Conservation (phyloP, 192 early-diverging fungal genomes). For the Dissophora globulifera region DNA sequence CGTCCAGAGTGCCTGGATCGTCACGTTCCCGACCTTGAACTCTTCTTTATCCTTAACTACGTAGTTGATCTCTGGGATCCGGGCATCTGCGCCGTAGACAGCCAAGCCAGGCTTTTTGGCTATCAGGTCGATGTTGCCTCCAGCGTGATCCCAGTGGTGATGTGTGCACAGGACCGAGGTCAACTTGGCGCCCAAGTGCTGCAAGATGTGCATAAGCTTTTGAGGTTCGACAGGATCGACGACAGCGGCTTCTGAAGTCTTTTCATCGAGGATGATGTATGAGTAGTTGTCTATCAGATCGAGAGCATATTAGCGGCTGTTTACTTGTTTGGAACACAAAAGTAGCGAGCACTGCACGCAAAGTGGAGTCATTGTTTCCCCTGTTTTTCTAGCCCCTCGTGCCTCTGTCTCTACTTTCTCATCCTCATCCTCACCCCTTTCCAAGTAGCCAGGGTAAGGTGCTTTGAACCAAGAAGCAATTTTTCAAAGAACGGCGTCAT, state of each 20-base stretch:
- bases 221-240: constrained; percentile 88
- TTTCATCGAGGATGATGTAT: constrained; percentile 84
- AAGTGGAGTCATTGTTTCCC: too few species aligned
- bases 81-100: constrained; percentile 88
- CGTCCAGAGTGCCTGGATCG: constrained; percentile 81
- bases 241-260: constrained; percentile 70
- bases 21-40: constrained; percentile 81
- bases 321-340: too few species aligned
- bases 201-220: constrained; percentile 71
- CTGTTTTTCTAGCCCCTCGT: background rate
- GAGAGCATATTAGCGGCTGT: too few species aligned
- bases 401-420: too few species aligned
- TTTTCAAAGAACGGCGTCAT: too few species aligned
- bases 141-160: constrained; percentile 92
- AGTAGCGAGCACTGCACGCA: too few species aligned
- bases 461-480: too few species aligned
- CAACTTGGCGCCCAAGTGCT: constrained; percentile 68
- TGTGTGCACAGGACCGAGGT: constrained; percentile 83
- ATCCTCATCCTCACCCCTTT: too few species aligned
- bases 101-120: constrained; percentile 68
- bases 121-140: constrained; percentile 77
- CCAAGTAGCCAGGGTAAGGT: too few species aligned
- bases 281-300: constrained; percentile 81
- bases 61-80: constrained; percentile 85
- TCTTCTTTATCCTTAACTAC: constrained; percentile 76